phyloP scores from a whole-genome alignment of 345 rosid species.

The Mallotus nudiflorus region DNA sequence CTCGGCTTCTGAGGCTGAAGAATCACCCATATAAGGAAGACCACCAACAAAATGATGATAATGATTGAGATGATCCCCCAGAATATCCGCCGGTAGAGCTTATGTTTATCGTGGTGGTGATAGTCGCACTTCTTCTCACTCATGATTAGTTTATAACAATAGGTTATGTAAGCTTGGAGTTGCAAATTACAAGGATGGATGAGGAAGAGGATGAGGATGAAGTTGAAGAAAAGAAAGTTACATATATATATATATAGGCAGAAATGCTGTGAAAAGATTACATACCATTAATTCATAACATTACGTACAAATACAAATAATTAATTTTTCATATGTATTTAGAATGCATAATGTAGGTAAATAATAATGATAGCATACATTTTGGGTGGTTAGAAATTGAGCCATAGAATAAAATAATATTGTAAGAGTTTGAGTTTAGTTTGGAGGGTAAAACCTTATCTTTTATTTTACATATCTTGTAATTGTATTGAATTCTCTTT shows the following conservation, averaged over 20 bases:
- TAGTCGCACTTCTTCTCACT: constrained; percentile 2
- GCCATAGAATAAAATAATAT: too few species aligned
- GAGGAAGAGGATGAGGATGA: neutral
- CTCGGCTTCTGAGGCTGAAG: constrained; percentile 66
- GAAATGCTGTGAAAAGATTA: too few species aligned
- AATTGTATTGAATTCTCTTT: too few species aligned
- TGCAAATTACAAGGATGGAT: neutral
- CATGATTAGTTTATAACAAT: neutral
- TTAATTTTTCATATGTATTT: too few species aligned
- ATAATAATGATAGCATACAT: neutral
- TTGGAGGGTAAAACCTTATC: too few species aligned
- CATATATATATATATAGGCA: neutral
- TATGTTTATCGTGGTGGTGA: neutral
- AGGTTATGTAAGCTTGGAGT: too few species aligned
- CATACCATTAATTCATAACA: too few species aligned
- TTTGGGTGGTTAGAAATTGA: neutral
- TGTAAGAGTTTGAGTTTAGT: neutral
- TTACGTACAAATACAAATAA: too few species aligned
- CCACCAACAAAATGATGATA: constrained; percentile 27
- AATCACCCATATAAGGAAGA: constrained; percentile 53
- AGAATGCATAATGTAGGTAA: too few species aligned
- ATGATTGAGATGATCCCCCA: constrained; percentile 19
- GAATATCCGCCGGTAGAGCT: constrained; percentile 13
- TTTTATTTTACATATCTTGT: too few species aligned
- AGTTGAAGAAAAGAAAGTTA: too few species aligned